These are phyloP conservation scores for Fusarium verrucosum DNA, from an alignment of 2,329 filamentous ascomycete species.

Conservation along the genomic window DNA sequence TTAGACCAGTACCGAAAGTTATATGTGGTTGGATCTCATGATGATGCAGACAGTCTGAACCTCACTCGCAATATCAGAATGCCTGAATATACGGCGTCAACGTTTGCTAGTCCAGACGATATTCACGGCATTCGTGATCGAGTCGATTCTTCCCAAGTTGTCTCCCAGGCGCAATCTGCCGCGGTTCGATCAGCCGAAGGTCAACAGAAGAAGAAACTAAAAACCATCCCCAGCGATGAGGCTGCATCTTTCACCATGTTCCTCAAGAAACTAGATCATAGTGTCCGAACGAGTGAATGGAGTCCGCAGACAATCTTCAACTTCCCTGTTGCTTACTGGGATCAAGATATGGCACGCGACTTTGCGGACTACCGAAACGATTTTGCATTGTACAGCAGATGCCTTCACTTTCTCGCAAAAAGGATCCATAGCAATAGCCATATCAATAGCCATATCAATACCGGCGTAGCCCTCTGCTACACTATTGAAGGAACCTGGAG, in stretches of 20 bases:
- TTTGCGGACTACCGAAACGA: conserved; percentile 30
- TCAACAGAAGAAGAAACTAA: not conserved
- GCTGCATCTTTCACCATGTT: conserved; percentile 7
- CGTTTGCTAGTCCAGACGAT: conserved; percentile 51
- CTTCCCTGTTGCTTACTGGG: conserved; percentile 55
- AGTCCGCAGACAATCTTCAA: conserved; percentile 48
- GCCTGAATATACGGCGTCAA: conserved; percentile 48
- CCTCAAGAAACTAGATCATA: conserved; percentile 12
- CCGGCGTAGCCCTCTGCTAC: conserved; percentile 58
- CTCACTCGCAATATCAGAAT: conserved; percentile 39
- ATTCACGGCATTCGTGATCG: conserved; percentile 15
- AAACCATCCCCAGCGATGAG: conserved; percentile 13
- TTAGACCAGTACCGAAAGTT: conserved; percentile 64
- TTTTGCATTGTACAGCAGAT: conserved; percentile 39
- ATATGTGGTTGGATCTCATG: conserved; percentile 61
- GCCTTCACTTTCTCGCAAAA: conserved; percentile 27
- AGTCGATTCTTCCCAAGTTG: not conserved
- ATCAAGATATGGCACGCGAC: conserved; percentile 39
- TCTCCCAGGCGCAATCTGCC: not conserved
- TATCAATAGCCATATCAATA: conserved; percentile 36
- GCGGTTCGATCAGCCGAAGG: not conserved
- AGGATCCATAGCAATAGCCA: conserved; percentile 19
- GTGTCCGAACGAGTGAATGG: not conserved
- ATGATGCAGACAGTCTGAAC: conserved; percentile 22
- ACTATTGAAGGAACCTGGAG: conserved; percentile 55